These are phyloP conservation scores for Exophiala bonariae DNA, from an alignment of 2,329 filamentous ascomycete genomes.

Conservation along the genomic window DNA sequence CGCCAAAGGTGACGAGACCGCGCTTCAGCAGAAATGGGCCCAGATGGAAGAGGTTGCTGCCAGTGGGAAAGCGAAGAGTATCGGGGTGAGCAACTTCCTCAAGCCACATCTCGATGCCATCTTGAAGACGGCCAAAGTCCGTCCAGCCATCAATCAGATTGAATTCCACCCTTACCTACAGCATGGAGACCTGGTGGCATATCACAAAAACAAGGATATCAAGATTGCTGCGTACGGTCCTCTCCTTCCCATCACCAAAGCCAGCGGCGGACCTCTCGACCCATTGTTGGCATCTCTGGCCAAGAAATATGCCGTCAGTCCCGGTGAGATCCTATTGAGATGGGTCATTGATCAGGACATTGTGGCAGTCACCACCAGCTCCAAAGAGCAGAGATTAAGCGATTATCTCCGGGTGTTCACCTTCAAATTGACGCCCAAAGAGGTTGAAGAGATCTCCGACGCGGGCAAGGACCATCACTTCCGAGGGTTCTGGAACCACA, in stretches of 20 bases:
- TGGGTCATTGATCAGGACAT: constrained; percentile 64
- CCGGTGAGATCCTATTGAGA: constrained; percentile 57
- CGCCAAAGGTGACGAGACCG: constrained; percentile 48
- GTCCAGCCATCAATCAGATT: constrained; percentile 45
- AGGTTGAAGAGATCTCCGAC: constrained; percentile 55
- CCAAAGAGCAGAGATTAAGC: constrained; percentile 59
- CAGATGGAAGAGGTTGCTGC: constrained; percentile 59
- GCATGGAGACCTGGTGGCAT: constrained; percentile 41
- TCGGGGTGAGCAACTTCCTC: constrained; percentile 64
- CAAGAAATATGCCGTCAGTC: constrained; percentile 62
- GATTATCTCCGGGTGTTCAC: constrained; percentile 57
- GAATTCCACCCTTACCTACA: constrained; percentile 51
- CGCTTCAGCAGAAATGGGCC: constrained; percentile 60
- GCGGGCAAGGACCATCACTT: constrained; percentile 52
- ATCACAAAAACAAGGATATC: constrained; percentile 43
- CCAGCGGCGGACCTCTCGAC: constrained; percentile 56
- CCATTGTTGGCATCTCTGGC: constrained; percentile 50
- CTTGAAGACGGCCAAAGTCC: constrained; percentile 42
- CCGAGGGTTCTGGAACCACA: constrained; percentile 53
- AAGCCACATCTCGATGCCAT: constrained; percentile 56
- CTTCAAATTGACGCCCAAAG: constrained; percentile 60
- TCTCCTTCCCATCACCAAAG: constrained; percentile 54
- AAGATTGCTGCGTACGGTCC: constrained; percentile 42
- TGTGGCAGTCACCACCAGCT: constrained; percentile 60
- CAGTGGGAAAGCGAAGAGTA: constrained; percentile 59